Evolutionary conservation across 192 early-diverging fungal genomes (phyloP).

Genomic region (Cladochytrium replicatum): DNA sequence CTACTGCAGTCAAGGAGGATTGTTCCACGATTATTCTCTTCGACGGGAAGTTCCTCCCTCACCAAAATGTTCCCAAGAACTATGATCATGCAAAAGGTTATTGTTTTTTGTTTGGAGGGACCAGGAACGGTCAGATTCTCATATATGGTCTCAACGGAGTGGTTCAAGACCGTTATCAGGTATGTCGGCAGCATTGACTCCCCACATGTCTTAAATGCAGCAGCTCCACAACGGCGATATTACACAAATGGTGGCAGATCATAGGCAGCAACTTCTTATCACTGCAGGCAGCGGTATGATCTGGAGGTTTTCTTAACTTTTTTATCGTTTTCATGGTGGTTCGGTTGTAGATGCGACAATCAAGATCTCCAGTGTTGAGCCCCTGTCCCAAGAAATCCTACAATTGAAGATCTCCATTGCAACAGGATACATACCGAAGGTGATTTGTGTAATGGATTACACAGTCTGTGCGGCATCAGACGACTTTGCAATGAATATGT

Average conservation of each 20-base stretch:
- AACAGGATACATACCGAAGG: conserved; percentile 21
- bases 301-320: conserved; percentile 3
- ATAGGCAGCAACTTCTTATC: conserved; percentile 19
- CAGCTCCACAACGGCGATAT: conserved; percentile 31
- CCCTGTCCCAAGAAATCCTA: conserved; percentile 15
- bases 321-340: not conserved
- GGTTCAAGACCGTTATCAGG: conserved; percentile 35
- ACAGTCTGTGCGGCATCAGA: conserved; percentile 25
- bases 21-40: conserved; percentile 21
- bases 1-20: conserved; percentile 20
- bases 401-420: conserved; percentile 26
- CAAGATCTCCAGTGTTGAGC: conserved; percentile 17
- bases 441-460: conserved; percentile 18
- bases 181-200: conserved; percentile 4
- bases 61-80: not conserved
- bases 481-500: conserved; percentile 33
- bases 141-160: conserved; percentile 29
- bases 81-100: conserved; percentile 18
- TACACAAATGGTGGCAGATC: conserved; percentile 22
- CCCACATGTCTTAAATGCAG: not conserved
- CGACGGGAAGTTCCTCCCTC: conserved; percentile 21
- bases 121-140: conserved; percentile 41
- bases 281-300: conserved; percentile 22
- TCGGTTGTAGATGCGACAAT: conserved; percentile 19
- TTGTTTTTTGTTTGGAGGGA: conserved; percentile 33